These are phyloP conservation scores for Fusarium nygamai DNA, from an alignment of 2,329 filamentous ascomycete genomes.

Conservation along the genomic window DNA sequence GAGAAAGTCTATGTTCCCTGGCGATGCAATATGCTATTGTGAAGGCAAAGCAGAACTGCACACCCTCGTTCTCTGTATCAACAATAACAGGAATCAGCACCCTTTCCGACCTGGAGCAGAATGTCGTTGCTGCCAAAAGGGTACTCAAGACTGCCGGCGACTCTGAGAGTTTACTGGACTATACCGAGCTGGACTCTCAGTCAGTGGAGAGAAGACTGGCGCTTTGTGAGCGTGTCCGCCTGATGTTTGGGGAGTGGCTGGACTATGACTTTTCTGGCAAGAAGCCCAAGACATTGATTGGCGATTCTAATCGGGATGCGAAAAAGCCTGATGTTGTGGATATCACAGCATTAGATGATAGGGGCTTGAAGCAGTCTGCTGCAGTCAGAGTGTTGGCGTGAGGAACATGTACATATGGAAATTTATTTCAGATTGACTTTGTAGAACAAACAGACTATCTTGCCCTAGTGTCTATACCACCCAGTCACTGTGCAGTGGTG, in stretches of 20 bases:
- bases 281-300: fast-evolving
- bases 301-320: fast-evolving
- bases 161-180: not conserved
- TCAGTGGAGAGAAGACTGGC: not conserved
- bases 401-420: not conserved
- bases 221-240: not conserved
- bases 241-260: not conserved
- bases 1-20: not conserved
- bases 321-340: not conserved
- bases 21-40: not conserved
- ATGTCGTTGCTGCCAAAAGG: not conserved
- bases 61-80: not conserved
- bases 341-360: not conserved
- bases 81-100: not conserved
- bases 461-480: too few species aligned
- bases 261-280: slow-evolving; percentile 5
- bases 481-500: fast-evolving
- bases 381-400: too few species aligned
- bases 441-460: not conserved
- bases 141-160: fast-evolving
- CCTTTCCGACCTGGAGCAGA: slow-evolving; percentile 1
- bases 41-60: not conserved
- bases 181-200: not conserved
- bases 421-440: not conserved
- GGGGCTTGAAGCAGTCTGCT: not conserved